Conservation (phyloP, 2,329 filamentous ascomycete species). For the Helicocarpus griseus region DNA sequence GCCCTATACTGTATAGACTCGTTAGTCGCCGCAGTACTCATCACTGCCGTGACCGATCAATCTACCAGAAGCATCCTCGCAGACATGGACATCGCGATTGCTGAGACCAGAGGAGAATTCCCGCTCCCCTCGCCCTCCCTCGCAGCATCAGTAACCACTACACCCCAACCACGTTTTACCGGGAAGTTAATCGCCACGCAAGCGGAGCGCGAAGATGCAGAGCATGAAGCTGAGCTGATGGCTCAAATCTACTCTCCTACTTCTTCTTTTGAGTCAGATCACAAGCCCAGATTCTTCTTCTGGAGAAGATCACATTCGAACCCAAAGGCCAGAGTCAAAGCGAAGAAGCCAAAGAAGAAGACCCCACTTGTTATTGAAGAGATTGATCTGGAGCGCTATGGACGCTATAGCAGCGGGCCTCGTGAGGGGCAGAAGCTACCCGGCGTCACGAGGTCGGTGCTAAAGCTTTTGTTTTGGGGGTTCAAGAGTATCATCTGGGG, state of each 20-base stretch:
- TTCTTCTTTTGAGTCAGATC: too few species aligned
- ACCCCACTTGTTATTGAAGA: slow-evolving; percentile 31
- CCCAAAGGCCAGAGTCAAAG: slow-evolving; percentile 14
- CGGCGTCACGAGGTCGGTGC: slow-evolving; percentile 22
- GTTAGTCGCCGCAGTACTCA: slow-evolving; percentile 35
- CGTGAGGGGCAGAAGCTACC: slow-evolving; percentile 33
- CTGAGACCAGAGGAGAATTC: slow-evolving; percentile 9
- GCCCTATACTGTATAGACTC: slow-evolving; percentile 41
- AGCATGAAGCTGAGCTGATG: slow-evolving; percentile 28
- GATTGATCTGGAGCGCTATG: slow-evolving; percentile 38
- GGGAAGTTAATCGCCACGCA: slow-evolving; percentile 27
- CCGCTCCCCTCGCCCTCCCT: slow-evolving; percentile 5
- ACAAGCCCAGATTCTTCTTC: slow-evolving; percentile 5
- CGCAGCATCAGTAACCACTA: slow-evolving; percentile 10
- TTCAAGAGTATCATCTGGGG: slow-evolving; percentile 29
- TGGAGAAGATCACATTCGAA: slow-evolving; percentile 11
- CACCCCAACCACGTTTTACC: slow-evolving; percentile 15
- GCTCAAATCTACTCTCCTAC: slow-evolving; percentile 22
- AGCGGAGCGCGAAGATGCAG: slow-evolving; percentile 35
- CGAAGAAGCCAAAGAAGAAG: slow-evolving; percentile 19
- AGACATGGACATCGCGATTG: slow-evolving; percentile 24
- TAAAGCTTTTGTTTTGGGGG: slow-evolving; percentile 30
- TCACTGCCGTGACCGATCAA: slow-evolving; percentile 36
- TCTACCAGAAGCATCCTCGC: slow-evolving; percentile 29
- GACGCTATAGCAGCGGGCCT: slow-evolving; percentile 27